Conservation (phyloP, 176 grass and related monocot species). For the Oryza rufipogon region DNA sequence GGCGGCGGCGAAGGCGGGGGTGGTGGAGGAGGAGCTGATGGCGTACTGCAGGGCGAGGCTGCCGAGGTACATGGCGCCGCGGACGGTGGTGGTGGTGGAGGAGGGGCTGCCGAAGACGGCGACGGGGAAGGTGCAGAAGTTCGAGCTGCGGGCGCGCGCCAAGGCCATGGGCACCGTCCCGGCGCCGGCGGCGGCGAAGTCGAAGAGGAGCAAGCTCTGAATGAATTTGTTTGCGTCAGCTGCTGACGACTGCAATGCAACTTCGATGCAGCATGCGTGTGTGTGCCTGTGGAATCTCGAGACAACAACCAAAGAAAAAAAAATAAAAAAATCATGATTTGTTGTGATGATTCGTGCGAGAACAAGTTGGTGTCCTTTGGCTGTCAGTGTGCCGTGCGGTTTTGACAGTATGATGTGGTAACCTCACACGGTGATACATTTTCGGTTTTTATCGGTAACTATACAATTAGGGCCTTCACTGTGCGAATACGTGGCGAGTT, state of each 20-base stretch:
- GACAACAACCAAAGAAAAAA: neutral
- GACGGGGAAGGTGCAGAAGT: constrained; percentile 88
- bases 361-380: neutral
- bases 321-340: neutral
- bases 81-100: constrained; percentile 64
- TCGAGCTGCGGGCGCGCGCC: constrained; percentile 63
- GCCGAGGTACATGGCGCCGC: constrained; percentile 77
- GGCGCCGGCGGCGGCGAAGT: too few relatives aligned
- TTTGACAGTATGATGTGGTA: too few relatives aligned
- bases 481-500: too few relatives aligned
- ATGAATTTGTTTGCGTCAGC: constrained; percentile 4
- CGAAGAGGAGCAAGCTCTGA: constrained; percentile 65
- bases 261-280: neutral
- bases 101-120: constrained; percentile 83
- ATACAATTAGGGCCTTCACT: too few relatives aligned
- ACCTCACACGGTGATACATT: too few relatives aligned
- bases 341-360: neutral
- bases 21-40: constrained; percentile 55
- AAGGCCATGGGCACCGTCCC: constrained; percentile 71
- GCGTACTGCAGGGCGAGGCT: constrained; percentile 64
- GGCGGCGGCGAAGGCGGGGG: too few relatives aligned
- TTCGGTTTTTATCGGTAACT: too few relatives aligned
- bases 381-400: too few relatives aligned
- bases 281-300: neutral
- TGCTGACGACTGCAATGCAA: neutral